Conservation (phyloP, 805 yeast species). For the Ogataea ramenticola region DNA sequence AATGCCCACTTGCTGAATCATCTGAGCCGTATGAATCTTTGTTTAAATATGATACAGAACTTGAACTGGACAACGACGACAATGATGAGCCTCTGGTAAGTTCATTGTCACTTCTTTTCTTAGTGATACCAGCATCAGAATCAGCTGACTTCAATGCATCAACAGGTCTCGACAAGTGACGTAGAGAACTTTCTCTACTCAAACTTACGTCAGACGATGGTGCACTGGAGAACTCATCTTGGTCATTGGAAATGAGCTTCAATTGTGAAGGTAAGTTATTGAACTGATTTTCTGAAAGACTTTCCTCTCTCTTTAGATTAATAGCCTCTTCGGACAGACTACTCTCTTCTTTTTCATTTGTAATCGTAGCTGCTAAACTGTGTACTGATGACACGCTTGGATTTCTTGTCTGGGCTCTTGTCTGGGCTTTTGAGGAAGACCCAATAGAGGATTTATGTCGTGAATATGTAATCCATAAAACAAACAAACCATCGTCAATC, state of each 20-base stretch:
- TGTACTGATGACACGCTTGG: background rate
- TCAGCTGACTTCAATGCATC: background rate
- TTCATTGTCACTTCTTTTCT: background rate
- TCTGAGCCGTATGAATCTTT: constrained; percentile 4
- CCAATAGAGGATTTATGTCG: constrained; percentile 28
- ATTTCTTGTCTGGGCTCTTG: background rate
- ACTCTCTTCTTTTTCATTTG: background rate
- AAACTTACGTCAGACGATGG: constrained; percentile 14
- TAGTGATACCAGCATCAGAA: background rate
- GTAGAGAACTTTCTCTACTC: constrained; percentile 3
- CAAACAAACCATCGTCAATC: constrained; percentile 46
- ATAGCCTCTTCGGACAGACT: too few relatives aligned
- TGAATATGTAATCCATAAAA: constrained; percentile 84
- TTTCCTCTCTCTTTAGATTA: background rate
- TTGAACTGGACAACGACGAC: background rate
- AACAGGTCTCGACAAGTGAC: constrained; percentile 1
- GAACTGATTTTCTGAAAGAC: constrained; percentile 1
- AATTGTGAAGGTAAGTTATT: constrained; percentile 48
- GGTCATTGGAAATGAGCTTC: constrained; percentile 34
- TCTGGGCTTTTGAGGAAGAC: background rate
- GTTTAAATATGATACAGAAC: background rate
- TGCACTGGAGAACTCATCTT: constrained; percentile 24
- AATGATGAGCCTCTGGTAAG: constrained; percentile 2
- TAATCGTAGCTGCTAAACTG: background rate
- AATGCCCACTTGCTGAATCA: constrained; percentile 4